Evolutionary conservation across 495 filamentous ascomycete species (phyloP).

Genomic region (Annulohypoxylon maeteangense): DNA sequence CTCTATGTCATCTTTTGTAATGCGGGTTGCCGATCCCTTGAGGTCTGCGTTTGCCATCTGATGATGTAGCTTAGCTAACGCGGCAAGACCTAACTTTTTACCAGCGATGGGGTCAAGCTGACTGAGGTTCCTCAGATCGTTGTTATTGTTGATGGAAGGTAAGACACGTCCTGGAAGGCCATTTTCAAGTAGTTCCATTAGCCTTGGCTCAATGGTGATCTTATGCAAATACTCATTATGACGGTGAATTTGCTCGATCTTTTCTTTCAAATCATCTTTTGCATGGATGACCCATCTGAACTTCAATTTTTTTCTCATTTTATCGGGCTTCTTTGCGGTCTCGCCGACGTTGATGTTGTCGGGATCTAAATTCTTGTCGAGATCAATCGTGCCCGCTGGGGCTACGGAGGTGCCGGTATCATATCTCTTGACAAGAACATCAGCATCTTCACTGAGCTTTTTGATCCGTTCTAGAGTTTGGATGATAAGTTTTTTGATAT

Average conservation of each 20-base stretch:
- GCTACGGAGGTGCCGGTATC: not conserved
- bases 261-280: not conserved
- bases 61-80: not conserved
- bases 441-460: not conserved
- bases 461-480: not conserved
- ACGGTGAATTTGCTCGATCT: not conserved
- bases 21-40: not conserved
- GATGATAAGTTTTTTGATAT: not conserved
- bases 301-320: not conserved
- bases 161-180: not conserved
- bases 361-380: not conserved
- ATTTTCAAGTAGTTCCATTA: not conserved
- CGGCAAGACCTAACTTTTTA: not conserved
- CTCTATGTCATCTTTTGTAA: not conserved
- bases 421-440: not conserved
- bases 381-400: not conserved
- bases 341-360: slow-evolving; percentile 25
- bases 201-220: not conserved
- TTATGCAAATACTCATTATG: not conserved
- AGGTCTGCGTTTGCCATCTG: not conserved
- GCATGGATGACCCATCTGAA: not conserved
- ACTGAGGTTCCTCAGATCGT: not conserved
- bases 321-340: not conserved
- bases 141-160: not conserved
- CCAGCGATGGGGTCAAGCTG: not conserved